These are phyloP conservation scores for Dendrobium huoshanense DNA, from an alignment of 106 monocot genomes.

Conservation along the genomic window DNA sequence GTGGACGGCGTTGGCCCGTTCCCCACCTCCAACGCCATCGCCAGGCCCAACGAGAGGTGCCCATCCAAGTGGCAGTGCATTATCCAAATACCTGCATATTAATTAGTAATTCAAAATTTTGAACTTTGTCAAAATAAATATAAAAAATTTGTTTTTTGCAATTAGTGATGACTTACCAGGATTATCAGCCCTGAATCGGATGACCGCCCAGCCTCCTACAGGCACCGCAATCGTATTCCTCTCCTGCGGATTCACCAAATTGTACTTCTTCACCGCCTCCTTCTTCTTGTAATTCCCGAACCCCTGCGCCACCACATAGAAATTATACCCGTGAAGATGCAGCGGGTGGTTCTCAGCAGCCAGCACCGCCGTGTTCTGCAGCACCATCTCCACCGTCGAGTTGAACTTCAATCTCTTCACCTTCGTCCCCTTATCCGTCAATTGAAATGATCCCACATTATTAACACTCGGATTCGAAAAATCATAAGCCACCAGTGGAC, in stretches of 20 bases:
- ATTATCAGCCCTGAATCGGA: slow-evolving; percentile 63
- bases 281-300: slow-evolving; percentile 50
- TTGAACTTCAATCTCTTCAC: slow-evolving; percentile 52
- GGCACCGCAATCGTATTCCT: slow-evolving; percentile 75
- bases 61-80: slow-evolving; percentile 65
- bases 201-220: slow-evolving; percentile 68
- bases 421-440: slow-evolving; percentile 34
- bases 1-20: slow-evolving; percentile 28
- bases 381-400: slow-evolving; percentile 51
- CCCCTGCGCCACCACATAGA: slow-evolving; percentile 64
- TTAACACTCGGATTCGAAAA: slow-evolving; percentile 31
- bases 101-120: neutral
- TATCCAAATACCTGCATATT: slow-evolving; percentile 41
- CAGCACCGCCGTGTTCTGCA: slow-evolving; percentile 67
- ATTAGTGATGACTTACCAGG: slow-evolving; percentile 32
- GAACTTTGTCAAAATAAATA: neutral
- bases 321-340: slow-evolving; percentile 68
- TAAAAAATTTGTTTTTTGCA: no score
- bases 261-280: slow-evolving; percentile 26
- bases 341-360: slow-evolving; percentile 54
- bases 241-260: slow-evolving; percentile 49
- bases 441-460: neutral
- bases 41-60: slow-evolving; percentile 42
- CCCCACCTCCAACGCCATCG: slow-evolving; percentile 47
- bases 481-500: slow-evolving; percentile 42